phyloP scores from a whole-genome alignment of 1,284 basidiomycete species.

The Ceratobasidium sp. region DNA sequence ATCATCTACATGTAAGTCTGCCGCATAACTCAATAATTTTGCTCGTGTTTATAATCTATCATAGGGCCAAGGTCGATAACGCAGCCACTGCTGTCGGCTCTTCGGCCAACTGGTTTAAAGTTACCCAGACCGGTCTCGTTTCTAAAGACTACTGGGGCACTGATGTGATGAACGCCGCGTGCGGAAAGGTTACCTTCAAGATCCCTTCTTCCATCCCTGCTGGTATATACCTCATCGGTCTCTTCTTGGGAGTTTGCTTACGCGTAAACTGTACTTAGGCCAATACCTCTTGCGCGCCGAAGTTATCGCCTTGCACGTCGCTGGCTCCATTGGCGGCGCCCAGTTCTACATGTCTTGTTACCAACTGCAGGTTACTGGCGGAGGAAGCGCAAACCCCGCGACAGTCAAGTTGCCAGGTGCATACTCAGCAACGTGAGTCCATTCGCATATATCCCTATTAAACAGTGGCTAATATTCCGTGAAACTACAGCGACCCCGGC shows the following conservation, averaged over 20 bases:
- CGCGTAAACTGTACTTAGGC: conserved; percentile 53
- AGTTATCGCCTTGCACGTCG: conserved; percentile 65
- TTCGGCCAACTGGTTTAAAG: conserved; percentile 51
- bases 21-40: too few relatives aligned
- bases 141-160: conserved; percentile 47
- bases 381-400: conserved; percentile 56
- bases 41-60: not conserved
- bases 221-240: conserved; percentile 53
- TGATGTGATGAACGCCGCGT: conserved; percentile 51
- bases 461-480: not conserved
- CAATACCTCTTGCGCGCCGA: conserved; percentile 68
- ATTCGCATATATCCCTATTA: not conserved
- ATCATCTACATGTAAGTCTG: conserved; percentile 57
- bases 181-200: conserved; percentile 68
- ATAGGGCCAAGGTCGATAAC: conserved; percentile 50
- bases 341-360: conserved; percentile 54
- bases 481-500: conserved; percentile 43
- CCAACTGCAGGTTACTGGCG: conserved; percentile 52
- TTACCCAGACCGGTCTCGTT: conserved; percentile 48
- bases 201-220: conserved; percentile 66
- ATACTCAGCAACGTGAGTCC: conserved; percentile 53
- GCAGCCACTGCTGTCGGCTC: conserved; percentile 46
- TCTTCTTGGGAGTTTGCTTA: too few relatives aligned
- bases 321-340: conserved; percentile 65
- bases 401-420: conserved; percentile 67